A percentile compares a stretch with the other conserved stretches of the same genome.
These are phyloP conservation scores for Nymphaea colorata DNA, from an alignment of 164 flowering plant species.

Conservation along the genomic window DNA sequence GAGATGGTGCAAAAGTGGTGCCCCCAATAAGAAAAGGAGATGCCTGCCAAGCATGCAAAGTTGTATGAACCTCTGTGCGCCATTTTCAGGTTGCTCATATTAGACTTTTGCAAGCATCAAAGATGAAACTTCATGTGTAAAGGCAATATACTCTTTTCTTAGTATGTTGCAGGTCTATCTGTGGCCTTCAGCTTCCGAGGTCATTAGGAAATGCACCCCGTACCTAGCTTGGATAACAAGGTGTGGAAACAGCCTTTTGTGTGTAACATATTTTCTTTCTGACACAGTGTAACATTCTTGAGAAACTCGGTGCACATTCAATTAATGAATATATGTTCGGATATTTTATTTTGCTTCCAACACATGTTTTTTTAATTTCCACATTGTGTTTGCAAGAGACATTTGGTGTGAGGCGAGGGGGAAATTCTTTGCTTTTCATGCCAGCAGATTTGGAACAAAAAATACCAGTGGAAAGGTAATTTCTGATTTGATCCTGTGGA, in stretches of 20 bases:
- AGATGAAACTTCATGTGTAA: not conserved
- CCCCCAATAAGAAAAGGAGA: not conserved
- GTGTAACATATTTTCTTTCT: conserved; percentile 8
- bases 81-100: conserved; percentile 5
- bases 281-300: not conserved
- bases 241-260: conserved; percentile 35
- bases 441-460: conserved; percentile 37
- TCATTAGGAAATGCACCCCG: too few species aligned
- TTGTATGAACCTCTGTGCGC: not conserved
- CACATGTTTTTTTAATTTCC: conserved; percentile 34
- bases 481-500: conserved; percentile 8
- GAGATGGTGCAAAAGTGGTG: not conserved
- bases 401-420: conserved; percentile 58
- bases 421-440: conserved; percentile 42
- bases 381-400: conserved; percentile 76
- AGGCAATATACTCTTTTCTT: not conserved
- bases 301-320: too few species aligned
- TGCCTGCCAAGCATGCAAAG: not conserved
- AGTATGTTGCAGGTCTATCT: not conserved
- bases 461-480: conserved; percentile 30
- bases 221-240: conserved; percentile 30
- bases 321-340: too few species aligned
- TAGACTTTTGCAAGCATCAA: conserved; percentile 17
- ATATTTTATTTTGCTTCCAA: not conserved
- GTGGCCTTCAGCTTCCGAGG: too few species aligned